A percentile compares a stretch with the other conserved stretches of the same genome.
Conservation (phyloP, 257 asterid species). For the Verbascum thapsus region DNA sequence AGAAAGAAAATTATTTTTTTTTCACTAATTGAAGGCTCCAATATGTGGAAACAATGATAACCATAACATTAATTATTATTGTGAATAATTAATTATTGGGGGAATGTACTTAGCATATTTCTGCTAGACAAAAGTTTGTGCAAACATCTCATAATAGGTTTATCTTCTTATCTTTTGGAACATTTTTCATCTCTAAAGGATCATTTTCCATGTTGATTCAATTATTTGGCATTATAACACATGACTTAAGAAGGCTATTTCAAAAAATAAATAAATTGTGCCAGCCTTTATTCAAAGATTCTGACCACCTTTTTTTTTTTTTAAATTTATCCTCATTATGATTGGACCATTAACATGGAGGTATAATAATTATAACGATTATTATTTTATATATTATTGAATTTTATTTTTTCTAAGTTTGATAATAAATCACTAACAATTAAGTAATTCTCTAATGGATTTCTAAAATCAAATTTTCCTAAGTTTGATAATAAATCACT, state of each 20-base stretch:
- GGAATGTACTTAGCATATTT: conserved; percentile 37
- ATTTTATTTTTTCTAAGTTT: too few species aligned
- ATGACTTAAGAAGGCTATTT: too few species aligned
- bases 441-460: too few species aligned
- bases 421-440: too few species aligned
- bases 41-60: conserved; percentile 2
- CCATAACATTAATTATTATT: not conserved
- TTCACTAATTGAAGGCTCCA: not conserved
- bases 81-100: conserved; percentile 24
- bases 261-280: too few species aligned
- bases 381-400: too few species aligned
- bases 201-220: conserved; percentile 32
- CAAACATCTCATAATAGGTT: conserved; percentile 32
- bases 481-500: too few species aligned
- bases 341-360: not conserved
- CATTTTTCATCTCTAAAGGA: conserved; percentile 52
- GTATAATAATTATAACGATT: too few species aligned
- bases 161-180: conserved; percentile 70
- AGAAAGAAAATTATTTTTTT: too few species aligned
- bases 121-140: conserved; percentile 27
- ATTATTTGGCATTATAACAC: too few species aligned
- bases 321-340: not conserved
- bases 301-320: not conserved
- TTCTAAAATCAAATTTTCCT: too few species aligned
- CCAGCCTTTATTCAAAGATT: not conserved